phyloP scores from a whole-genome alignment of 768 basidiomycete genomes.

The Suillus cothurnatus region DNA sequence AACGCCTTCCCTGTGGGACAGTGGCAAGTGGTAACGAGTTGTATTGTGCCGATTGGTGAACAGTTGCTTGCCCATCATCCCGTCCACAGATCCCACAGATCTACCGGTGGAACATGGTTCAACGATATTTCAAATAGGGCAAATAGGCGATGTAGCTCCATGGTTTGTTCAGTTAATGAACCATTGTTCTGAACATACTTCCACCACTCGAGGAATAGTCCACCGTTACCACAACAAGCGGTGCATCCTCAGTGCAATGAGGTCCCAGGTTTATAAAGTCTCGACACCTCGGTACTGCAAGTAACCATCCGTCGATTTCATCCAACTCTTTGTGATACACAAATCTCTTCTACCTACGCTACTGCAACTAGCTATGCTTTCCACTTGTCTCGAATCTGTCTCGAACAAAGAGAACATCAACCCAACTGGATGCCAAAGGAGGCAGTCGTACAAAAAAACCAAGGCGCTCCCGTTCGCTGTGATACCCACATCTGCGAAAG shows the following conservation, averaged over 20 bases:
- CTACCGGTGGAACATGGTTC: background rate
- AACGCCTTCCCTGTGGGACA: background rate
- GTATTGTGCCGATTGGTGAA: background rate
- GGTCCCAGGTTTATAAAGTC: background rate
- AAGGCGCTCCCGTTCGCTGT: background rate
- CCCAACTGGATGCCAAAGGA: background rate
- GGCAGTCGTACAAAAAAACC: background rate
- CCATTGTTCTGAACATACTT: slow-evolving; percentile 4
- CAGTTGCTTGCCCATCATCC: background rate
- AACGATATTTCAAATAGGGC: background rate
- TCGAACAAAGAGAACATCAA: slow-evolving; percentile 4
- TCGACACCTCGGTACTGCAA: background rate
- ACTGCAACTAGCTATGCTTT: background rate
- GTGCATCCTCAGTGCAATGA: background rate
- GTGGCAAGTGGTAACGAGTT: background rate
- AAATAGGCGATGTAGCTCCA: background rate
- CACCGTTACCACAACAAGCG: background rate
- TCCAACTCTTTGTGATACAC: background rate
- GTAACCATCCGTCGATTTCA: background rate
- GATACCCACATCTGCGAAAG: background rate
- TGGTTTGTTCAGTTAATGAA: slow-evolving; percentile 4
- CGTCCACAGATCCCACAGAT: background rate
- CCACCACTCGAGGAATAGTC: background rate
- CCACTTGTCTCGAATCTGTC: background rate
- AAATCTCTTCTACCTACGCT: background rate